A percentile compares a stretch with the other conserved stretches of the same genome.
Conservation (phyloP, 2,329 filamentous ascomycete species). For the Fusarium tricinctum region DNA sequence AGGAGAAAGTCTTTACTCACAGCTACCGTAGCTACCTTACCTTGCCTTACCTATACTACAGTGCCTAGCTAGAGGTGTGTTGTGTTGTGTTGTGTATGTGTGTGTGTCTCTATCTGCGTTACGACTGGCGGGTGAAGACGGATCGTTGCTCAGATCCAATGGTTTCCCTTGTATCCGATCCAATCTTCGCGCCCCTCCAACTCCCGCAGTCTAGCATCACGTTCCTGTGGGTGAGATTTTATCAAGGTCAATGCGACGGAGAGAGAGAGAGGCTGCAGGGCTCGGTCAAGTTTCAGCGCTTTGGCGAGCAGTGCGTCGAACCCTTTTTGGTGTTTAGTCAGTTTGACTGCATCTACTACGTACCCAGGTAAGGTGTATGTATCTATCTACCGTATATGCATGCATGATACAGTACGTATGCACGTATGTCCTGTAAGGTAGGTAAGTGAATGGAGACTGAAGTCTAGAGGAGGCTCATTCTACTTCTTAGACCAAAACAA, state of each 20-base stretch:
- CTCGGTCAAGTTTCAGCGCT: slow-evolving; percentile 26
- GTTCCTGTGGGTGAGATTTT: slow-evolving; percentile 18
- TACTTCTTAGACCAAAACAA: slow-evolving; percentile 15
- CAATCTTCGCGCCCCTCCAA: slow-evolving; percentile 21
- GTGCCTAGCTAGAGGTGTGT: slow-evolving; percentile 11
- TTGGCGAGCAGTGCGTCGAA: slow-evolving; percentile 21
- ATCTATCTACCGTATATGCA: slow-evolving; percentile 30
- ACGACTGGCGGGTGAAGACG: slow-evolving; percentile 34
- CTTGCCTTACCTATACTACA: too few relatives aligned
- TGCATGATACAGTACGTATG: slow-evolving; percentile 17
- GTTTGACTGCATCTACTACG: slow-evolving; percentile 1
- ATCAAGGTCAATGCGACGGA: slow-evolving; percentile 26
- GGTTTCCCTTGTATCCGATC: slow-evolving; percentile 26
- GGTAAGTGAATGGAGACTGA: slow-evolving; percentile 17
- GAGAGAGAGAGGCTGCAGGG: slow-evolving; percentile 16
- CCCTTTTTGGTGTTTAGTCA: slow-evolving; percentile 8
- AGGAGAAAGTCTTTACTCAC: slow-evolving; percentile 10
- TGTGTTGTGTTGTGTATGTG: too few relatives aligned
- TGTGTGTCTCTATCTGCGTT: slow-evolving; percentile 11
- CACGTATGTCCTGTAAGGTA: not conserved
- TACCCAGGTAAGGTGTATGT: slow-evolving; percentile 26
- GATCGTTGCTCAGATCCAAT: slow-evolving; percentile 21
- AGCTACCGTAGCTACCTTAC: not conserved
- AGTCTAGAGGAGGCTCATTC: slow-evolving; percentile 16
- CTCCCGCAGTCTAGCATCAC: slow-evolving; percentile 19